Evolutionary conservation across 2,329 filamentous ascomycete species (phyloP).

Genomic region (Neopestalotiopsis sp.): DNA sequence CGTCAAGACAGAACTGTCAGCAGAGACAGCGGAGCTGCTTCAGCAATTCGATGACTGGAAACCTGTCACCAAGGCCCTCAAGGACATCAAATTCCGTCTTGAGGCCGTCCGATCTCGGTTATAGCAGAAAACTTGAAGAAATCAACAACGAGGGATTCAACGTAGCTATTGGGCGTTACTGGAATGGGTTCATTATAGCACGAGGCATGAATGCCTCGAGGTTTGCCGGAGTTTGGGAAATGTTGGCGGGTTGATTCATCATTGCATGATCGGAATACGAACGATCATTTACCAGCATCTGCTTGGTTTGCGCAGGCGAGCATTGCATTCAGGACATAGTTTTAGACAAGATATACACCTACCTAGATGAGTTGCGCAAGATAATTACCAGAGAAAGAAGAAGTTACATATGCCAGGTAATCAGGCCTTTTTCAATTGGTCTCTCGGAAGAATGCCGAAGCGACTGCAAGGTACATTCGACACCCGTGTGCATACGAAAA

Average conservation of each 20-base stretch:
- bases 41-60: conserved; percentile 93
- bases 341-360: not conserved
- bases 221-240: conserved; percentile 6
- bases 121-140: conserved; percentile 33
- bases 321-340: not conserved
- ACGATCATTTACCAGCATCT: not conserved
- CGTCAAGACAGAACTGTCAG: conserved; percentile 79
- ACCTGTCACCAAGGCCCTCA: conserved; percentile 85
- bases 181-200: not conserved
- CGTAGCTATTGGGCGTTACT: not conserved
- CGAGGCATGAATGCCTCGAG: not conserved
- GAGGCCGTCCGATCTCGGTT: conserved; percentile 91
- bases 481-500: no score
- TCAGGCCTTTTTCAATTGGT: no score
- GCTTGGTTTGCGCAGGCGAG: not conserved
- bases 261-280: not conserved
- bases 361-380: not conserved
- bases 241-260: conserved; percentile 14
- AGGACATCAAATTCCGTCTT: conserved; percentile 93
- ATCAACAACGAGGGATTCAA: not conserved
- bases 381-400: not conserved
- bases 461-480: no score
- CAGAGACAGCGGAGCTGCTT: conserved; percentile 81
- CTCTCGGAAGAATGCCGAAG: no score
- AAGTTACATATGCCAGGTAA: no score